A percentile compares a stretch with the other conserved stretches of the same genome.
phyloP scores from a whole-genome alignment of 257 asterid species.

The Leonotis leonurus region DNA sequence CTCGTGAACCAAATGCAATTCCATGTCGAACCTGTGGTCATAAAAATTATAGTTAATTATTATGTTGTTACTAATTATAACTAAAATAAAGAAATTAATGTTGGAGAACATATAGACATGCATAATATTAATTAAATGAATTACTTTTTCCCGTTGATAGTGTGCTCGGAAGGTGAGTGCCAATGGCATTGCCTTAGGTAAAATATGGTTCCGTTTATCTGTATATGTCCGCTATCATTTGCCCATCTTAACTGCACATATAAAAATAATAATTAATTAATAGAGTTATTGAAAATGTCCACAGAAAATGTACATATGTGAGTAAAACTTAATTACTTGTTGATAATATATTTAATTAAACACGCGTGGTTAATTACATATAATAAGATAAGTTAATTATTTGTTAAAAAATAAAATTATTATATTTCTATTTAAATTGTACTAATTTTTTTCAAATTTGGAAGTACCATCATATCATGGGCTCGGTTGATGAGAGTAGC shows the following conservation, averaged over 20 bases:
- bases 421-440: no score
- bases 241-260: constrained; percentile 52
- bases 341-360: no score
- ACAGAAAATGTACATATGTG: no score
- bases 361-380: no score
- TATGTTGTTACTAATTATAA: neutral
- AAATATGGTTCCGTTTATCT: constrained; percentile 44
- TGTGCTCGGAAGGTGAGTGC: constrained; percentile 87
- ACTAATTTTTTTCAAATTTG: neutral
- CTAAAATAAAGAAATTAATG: no score
- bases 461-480: constrained; percentile 75
- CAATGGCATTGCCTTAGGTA: constrained; percentile 60
- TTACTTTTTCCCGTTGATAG: constrained; percentile 57
- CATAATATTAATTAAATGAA: neutral
- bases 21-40: constrained; percentile 50
- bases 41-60: neutral
- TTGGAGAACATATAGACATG: neutral
- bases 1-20: constrained; percentile 64
- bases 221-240: constrained; percentile 44
- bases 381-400: no score
- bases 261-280: neutral
- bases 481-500: constrained; percentile 72
- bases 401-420: no score
- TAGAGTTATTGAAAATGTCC: no score
- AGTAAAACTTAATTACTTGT: no score